Base-by-base conservation (phyloP, 768 basidiomycete species). In the Lactifluus echinatus region DNA sequence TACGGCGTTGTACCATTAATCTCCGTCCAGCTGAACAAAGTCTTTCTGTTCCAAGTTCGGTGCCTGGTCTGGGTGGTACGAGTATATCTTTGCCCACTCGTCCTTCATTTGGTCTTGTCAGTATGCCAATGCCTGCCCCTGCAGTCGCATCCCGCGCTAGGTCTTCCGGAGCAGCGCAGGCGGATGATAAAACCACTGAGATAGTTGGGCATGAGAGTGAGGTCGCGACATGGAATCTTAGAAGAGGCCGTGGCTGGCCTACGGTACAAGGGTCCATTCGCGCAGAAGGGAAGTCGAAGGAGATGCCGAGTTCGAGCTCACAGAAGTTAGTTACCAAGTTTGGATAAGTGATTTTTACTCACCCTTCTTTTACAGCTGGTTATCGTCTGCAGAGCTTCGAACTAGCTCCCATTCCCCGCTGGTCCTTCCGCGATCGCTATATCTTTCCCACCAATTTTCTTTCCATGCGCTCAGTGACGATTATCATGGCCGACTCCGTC, bases 391-490 rank as follows among this genome's bases (percentile, higher is more conserved):
- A 0, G 93, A 96, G 67, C 78, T 95, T 4, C 86, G 87, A 48
- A 91, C 89, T 0, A 81, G 69, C 66, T 82, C 86, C 1, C 74
- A 71, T 4, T 80, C 83, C 1, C 73, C 76, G 0, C 73, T 70
- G 2, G 73, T 89, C 34, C 76, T 89, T 0, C 87, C 91, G 2
- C 78, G 83, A 0, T 76, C 88, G 0, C 76, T 96, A 29, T 95
- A 95, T 69, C 82, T 90, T 17, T 81, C 84, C 0, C 88, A 91
- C 62, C 90, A 94, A 59, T 90, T 95, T 67, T 75, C 83, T 11
- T 95, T 95, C 74, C 78, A 81, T 63, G 77, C 82, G 2, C 76
- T 92, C 0, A 81, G 82, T 12, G 82, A 85, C 60, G 84, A 92
- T 63, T 89, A 91, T 66, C 84, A 90, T 55, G 85, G 88, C 0